Evolutionary conservation across 2,329 filamentous ascomycete genomes (phyloP).

Genomic region (Exutisphaerella laricina): DNA sequence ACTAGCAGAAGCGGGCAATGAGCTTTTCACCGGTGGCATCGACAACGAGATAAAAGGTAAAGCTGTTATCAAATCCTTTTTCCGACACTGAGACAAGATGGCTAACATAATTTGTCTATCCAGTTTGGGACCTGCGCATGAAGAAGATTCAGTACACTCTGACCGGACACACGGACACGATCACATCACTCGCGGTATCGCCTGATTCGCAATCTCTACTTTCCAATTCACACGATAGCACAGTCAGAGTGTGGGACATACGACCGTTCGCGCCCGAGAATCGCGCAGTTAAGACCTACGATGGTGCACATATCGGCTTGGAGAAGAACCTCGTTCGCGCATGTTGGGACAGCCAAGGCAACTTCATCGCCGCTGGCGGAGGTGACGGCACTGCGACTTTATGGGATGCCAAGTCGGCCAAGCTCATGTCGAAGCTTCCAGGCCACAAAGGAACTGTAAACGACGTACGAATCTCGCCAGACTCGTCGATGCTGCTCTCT

Average conservation of each 20-base stretch:
- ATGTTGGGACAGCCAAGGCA: slow-evolving; percentile 82
- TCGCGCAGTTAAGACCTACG: slow-evolving; percentile 78
- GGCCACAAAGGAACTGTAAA: slow-evolving; percentile 95
- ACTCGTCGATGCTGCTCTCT: slow-evolving; percentile 28
- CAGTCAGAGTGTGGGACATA: slow-evolving; percentile 92
- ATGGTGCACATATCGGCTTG: slow-evolving; percentile 79
- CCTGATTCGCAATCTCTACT: slow-evolving; percentile 86
- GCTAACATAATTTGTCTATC: no score
- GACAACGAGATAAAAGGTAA: slow-evolving; percentile 96
- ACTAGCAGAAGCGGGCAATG: slow-evolving; percentile 89
- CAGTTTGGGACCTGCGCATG: slow-evolving; percentile 96
- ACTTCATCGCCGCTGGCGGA: slow-evolving; percentile 80
- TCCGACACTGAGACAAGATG: no score
- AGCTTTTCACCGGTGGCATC: slow-evolving; percentile 89
- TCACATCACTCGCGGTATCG: slow-evolving; percentile 86
- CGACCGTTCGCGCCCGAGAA: slow-evolving; percentile 88
- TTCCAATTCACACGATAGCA: slow-evolving; percentile 91
- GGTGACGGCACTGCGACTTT: slow-evolving; percentile 87
- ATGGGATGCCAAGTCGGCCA: slow-evolving; percentile 84
- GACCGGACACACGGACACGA: slow-evolving; percentile 82
- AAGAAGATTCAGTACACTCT: slow-evolving; percentile 82
- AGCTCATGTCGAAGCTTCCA: slow-evolving; percentile 87
- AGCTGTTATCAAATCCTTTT: no score
- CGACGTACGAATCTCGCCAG: slow-evolving; percentile 83
- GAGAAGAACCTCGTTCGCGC: slow-evolving; percentile 89